phyloP scores from a whole-genome alignment of 148 eudicot genomes.

The Rhododendron griersonianum region DNA sequence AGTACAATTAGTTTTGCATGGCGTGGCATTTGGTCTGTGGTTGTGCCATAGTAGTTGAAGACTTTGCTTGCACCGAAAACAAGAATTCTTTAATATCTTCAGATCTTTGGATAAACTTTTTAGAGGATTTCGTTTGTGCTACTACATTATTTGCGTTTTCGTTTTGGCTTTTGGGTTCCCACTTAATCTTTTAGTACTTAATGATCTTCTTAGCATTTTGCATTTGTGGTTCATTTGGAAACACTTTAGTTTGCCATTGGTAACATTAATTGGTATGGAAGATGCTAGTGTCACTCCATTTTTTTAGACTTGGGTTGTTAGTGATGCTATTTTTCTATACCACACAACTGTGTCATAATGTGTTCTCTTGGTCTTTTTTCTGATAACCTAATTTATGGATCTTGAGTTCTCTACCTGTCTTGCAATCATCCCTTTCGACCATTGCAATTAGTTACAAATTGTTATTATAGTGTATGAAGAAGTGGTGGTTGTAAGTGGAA shows the following conservation, averaged over 20 bases:
- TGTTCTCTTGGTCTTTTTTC: neutral
- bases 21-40: neutral
- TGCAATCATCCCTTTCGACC: neutral
- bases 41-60: neutral
- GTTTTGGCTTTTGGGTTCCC: neutral
- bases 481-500: neutral
- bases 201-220: neutral
- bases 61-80: neutral
- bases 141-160: neutral
- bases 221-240: neutral
- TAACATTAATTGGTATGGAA: neutral
- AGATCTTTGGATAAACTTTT: neutral
- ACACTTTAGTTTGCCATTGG: neutral
- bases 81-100: neutral
- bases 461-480: neutral
- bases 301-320: neutral
- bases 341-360: neutral
- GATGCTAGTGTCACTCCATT: neutral
- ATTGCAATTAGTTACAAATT: neutral
- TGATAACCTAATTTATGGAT: neutral
- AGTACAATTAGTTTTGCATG: constrained; percentile 38
- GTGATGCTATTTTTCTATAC: too few species aligned
- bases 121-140: neutral
- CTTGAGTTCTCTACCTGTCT: neutral
- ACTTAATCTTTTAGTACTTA: neutral